Percentiles rank a stretch among this genome's conserved stretches.
phyloP scores from a whole-genome alignment of 495 filamentous ascomycete genomes.

The Penicillium bialowiezense region DNA sequence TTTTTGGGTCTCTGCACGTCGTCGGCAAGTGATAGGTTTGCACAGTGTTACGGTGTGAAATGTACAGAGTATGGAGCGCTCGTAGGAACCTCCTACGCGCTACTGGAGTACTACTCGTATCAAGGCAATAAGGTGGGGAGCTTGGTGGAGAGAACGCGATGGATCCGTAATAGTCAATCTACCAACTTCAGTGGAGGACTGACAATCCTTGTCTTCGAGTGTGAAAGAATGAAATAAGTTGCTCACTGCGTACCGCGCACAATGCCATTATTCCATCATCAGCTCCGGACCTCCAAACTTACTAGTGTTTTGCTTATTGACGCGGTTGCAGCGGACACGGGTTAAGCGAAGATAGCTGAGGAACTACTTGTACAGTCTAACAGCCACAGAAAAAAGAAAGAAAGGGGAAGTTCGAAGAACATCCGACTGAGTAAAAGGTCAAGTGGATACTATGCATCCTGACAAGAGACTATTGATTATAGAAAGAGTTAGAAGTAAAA shows the following conservation, averaged over 20 bases:
- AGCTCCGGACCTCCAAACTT: too few species aligned
- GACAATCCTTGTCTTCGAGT: too few species aligned
- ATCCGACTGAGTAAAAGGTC: not conserved
- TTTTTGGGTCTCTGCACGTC: slow-evolving; percentile 9
- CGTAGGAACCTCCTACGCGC: not conserved
- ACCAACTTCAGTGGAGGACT: too few species aligned
- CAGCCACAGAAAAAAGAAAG: too few species aligned
- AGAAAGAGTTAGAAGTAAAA: not conserved
- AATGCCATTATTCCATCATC: too few species aligned
- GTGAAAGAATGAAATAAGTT: too few species aligned
- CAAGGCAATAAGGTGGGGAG: too few species aligned
- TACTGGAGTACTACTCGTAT: not conserved
- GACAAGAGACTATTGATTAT: not conserved
- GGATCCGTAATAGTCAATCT: too few species aligned
- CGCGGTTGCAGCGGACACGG: slow-evolving; percentile 28
- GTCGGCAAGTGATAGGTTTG: slow-evolving; percentile 13
- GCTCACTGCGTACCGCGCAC: too few species aligned
- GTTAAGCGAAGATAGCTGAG: slow-evolving; percentile 11
- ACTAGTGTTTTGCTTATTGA: slow-evolving; percentile 8
- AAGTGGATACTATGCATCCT: not conserved
- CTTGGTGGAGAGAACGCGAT: too few species aligned
- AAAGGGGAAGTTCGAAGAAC: not conserved
- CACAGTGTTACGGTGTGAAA: slow-evolving; percentile 6
- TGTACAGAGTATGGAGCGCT: not conserved
- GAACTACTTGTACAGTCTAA: too few species aligned